These are phyloP conservation scores for Collybiopsis confluens DNA, from an alignment of 768 basidiomycete species.

Conservation along the genomic window DNA sequence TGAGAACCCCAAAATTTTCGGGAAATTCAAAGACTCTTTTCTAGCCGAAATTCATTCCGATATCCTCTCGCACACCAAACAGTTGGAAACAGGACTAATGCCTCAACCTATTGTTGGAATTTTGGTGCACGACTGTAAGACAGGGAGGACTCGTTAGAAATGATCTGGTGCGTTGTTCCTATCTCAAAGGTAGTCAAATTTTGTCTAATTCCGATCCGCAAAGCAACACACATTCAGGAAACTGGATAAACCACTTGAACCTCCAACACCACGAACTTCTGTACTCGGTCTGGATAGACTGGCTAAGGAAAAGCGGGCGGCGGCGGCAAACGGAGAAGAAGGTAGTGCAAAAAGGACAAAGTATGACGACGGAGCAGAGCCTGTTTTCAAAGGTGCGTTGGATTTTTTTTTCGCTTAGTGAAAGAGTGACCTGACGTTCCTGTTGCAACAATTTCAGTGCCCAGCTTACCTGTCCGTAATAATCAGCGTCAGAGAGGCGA, in stretches of 20 bases:
- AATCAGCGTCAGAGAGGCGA: constrained; percentile 72
- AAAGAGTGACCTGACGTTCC: background rate
- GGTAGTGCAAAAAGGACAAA: constrained; percentile 64
- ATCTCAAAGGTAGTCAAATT: constrained; percentile 9
- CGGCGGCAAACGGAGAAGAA: constrained; percentile 40
- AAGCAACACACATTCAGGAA: constrained; percentile 80
- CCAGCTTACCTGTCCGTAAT: constrained; percentile 59
- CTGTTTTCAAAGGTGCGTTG: constrained; percentile 84
- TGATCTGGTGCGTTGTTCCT: constrained; percentile 42
- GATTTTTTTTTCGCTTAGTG: background rate
- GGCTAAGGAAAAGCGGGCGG: constrained; percentile 82
- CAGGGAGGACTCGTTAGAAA: constrained; percentile 73
- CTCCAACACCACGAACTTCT: constrained; percentile 75
- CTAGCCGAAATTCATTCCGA: constrained; percentile 76
- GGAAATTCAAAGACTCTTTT: constrained; percentile 80
- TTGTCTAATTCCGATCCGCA: background rate
- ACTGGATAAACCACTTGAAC: constrained; percentile 69
- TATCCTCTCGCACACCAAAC: constrained; percentile 67
- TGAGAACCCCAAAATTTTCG: constrained; percentile 79
- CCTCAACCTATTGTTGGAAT: constrained; percentile 71
- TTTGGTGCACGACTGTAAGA: constrained; percentile 64
- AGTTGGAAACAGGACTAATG: constrained; percentile 51
- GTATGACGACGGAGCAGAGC: constrained; percentile 53
- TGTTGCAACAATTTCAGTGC: constrained; percentile 59
- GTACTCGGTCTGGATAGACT: constrained; percentile 84